Evolutionary conservation across 2,329 filamentous ascomycete species (phyloP).

Genomic region (Aspergillus sp.): DNA sequence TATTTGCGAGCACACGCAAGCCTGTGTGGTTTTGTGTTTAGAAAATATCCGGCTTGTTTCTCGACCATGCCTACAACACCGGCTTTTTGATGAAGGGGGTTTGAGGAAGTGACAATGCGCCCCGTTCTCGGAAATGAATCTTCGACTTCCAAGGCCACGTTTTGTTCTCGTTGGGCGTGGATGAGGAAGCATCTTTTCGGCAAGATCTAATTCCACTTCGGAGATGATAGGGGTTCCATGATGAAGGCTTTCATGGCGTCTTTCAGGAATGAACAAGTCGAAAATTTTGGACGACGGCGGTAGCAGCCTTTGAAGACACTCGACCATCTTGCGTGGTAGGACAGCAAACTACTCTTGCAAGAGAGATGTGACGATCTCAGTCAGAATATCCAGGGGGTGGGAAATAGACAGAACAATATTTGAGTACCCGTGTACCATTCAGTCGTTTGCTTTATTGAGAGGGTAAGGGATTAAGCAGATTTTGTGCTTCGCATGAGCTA

Average conservation of each 20-base stretch:
- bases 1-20: neutral
- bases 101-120: conserved; percentile 4
- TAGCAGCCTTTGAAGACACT: neutral
- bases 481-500: no score
- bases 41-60: conserved; percentile 1
- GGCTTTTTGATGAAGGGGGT: neutral
- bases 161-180: neutral
- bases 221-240: neutral
- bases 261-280: neutral
- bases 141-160: conserved; percentile 1
- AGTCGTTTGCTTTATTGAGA: no score
- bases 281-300: neutral
- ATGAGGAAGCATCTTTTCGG: neutral
- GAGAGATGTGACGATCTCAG: no score
- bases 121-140: conserved; percentile 1
- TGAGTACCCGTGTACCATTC: no score
- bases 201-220: neutral
- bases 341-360: no score
- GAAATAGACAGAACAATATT: no score
- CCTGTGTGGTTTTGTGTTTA: neutral
- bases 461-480: no score
- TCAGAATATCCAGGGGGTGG: no score
- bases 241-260: neutral
- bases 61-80: neutral
- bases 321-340: neutral